Conservation (phyloP, 2,329 filamentous ascomycete species). For the Ophiostoma australiae region DNA sequence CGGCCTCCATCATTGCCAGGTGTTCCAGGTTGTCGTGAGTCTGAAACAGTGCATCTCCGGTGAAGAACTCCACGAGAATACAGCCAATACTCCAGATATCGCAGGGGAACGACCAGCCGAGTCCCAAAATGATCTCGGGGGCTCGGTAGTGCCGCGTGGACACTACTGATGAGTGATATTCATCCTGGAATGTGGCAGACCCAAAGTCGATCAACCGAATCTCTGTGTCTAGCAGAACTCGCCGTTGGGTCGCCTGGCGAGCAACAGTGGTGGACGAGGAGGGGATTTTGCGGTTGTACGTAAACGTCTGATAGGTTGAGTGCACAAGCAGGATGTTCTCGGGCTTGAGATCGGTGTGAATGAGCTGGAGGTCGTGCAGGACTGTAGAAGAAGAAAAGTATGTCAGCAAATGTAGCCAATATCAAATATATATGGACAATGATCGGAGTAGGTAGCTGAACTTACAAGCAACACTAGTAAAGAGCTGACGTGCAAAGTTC, state of each 20-base stretch:
- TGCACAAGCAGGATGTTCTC: slow-evolving; percentile 66
- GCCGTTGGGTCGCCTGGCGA: slow-evolving; percentile 58
- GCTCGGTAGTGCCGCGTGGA: slow-evolving; percentile 66
- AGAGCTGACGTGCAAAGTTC: slow-evolving; percentile 87
- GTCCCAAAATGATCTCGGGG: slow-evolving; percentile 64
- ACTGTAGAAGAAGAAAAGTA: slow-evolving; percentile 47
- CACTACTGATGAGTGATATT: slow-evolving; percentile 67
- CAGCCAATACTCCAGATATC: slow-evolving; percentile 72
- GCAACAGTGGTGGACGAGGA: slow-evolving; percentile 58
- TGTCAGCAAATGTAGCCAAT: neutral
- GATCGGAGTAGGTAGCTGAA: slow-evolving; percentile 30
- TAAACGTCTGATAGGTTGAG: slow-evolving; percentile 63
- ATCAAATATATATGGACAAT: neutral
- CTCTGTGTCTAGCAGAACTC: slow-evolving; percentile 62
- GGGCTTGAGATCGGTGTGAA: slow-evolving; percentile 77
- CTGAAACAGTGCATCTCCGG: slow-evolving; percentile 65
- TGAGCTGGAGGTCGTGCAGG: slow-evolving; percentile 92
- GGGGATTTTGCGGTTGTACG: slow-evolving; percentile 64
- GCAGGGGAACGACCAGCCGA: slow-evolving; percentile 67
- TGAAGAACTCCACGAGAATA: slow-evolving; percentile 67
- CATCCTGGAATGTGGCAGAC: slow-evolving; percentile 66
- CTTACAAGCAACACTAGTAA: slow-evolving; percentile 97
- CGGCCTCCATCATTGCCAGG: slow-evolving; percentile 70
- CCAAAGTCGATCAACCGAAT: slow-evolving; percentile 68
- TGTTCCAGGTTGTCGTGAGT: slow-evolving; percentile 69